phyloP scores from a whole-genome alignment of 163 green algal species.

The Trebouxia gelatinosa region DNA sequence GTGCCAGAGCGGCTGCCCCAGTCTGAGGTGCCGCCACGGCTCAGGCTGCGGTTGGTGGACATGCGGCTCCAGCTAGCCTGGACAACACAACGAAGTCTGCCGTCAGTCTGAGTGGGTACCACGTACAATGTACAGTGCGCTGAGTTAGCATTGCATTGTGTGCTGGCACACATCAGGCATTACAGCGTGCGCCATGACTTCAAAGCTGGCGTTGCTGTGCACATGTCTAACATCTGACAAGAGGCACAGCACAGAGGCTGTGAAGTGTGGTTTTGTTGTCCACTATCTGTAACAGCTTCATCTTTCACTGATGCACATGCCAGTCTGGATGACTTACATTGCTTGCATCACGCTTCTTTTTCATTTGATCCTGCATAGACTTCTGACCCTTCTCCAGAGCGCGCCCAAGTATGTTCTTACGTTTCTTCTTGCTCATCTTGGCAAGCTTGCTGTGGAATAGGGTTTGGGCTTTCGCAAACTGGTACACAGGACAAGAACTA shows the following conservation, averaged over 20 bases:
- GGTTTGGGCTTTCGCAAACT: constrained; percentile 73
- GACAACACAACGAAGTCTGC: not conserved
- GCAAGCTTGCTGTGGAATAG: constrained; percentile 34
- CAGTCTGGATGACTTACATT: too few species aligned
- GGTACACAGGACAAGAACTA: too few species aligned
- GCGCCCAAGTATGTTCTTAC: constrained; percentile 14
- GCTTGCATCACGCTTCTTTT: constrained; percentile 6
- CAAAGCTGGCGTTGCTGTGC: too few species aligned
- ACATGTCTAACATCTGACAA: too few species aligned
- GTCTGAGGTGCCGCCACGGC: not conserved
- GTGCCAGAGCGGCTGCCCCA: not conserved
- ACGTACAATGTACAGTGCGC: not conserved
- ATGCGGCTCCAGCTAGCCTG: constrained; percentile 23
- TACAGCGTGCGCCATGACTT: too few species aligned
- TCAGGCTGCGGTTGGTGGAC: constrained; percentile 23
- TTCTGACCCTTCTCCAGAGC: constrained; percentile 24
- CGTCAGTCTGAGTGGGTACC: not conserved
- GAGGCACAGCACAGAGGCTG: too few species aligned
- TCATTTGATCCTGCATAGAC: not conserved
- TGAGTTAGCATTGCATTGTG: too few species aligned
- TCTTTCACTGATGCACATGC: too few species aligned
- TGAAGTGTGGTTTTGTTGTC: too few species aligned
- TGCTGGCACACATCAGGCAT: too few species aligned
- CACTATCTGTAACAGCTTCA: too few species aligned
- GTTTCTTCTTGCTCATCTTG: constrained; percentile 28